phyloP scores from a whole-genome alignment of 2,329 filamentous ascomycete species.

The Leptosphaerulina australis region DNA sequence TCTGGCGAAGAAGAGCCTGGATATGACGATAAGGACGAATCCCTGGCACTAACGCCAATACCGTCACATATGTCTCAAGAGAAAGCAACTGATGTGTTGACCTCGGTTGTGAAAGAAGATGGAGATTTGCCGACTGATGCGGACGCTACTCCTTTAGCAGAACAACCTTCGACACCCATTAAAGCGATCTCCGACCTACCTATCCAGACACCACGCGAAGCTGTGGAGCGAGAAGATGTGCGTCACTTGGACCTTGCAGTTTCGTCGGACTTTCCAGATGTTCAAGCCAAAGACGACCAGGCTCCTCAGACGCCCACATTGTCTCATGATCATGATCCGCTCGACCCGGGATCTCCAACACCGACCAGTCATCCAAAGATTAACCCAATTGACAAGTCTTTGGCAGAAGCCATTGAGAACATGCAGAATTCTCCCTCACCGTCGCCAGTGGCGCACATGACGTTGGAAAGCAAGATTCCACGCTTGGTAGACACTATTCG shows the following conservation, averaged over 20 bases:
- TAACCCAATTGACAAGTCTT: constrained; percentile 43
- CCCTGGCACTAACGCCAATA: constrained; percentile 40
- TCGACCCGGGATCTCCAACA: constrained; percentile 38
- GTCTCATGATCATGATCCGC: constrained; percentile 24
- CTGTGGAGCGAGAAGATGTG: constrained; percentile 59
- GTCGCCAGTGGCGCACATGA: constrained; percentile 20
- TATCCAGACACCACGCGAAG: constrained; percentile 41
- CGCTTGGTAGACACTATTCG: constrained; percentile 44
- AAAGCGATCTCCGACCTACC: constrained; percentile 25
- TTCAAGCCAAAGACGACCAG: constrained; percentile 28
- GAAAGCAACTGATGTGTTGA: constrained; percentile 67
- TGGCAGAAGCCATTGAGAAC: constrained; percentile 45
- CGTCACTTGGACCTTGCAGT: constrained; percentile 67
- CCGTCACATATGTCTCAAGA: constrained; percentile 60
- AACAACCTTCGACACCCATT: constrained; percentile 18
- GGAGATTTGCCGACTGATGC: constrained; percentile 25
- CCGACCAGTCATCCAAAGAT: constrained; percentile 38
- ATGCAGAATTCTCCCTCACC: constrained; percentile 41
- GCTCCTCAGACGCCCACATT: constrained; percentile 36
- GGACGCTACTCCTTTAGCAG: constrained; percentile 9
- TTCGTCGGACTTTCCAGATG: constrained; percentile 48
- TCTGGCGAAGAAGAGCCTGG: constrained; percentile 39
- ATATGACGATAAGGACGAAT: constrained; percentile 40
- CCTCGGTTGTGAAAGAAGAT: constrained; percentile 68
- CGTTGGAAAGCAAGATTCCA: constrained; percentile 48